Evolutionary conservation across 768 basidiomycete genomes (phyloP), one percentile per base, ranked within the genome.

Genomic region (Boletus sp.): DNA sequence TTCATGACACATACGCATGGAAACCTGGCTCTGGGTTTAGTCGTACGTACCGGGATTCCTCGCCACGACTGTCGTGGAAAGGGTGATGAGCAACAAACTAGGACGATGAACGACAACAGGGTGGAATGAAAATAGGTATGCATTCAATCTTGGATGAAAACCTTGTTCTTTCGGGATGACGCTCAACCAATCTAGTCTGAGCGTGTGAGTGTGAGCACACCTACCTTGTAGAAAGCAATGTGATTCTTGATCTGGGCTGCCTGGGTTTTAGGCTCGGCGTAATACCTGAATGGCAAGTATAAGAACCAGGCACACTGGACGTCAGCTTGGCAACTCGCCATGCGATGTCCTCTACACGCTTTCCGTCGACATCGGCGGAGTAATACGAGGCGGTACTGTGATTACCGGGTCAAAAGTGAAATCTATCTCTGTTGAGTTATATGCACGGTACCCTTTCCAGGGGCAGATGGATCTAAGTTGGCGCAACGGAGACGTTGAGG

Each of bases 141-240:
- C 8, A 7, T 35, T 65, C 24, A 68, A 11, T 50, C 66, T 39
- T 62, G 5, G 40, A 68, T 66, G 28, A 36, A 5, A 0, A 69
- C 64, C 49, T 69, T 67, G 60, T 56, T 54, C 66, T 67, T 54
- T 53, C 7, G 15, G 37, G 30, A 54, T 4, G 41, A 47, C 6
- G 20, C 5, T 58, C 41, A 58, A 47, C 30, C 32, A 5, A 47
- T 20, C 35, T 46, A 24, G 32, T 35, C 50, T 5, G 15, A 35
- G 33, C 6, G n/a, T 28, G 5, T 3, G 32, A 12, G 39, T 15
- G 18, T 7, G 33, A 3, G 15, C 20, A 41, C n/a, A 20, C 64
- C 68, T 56, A 83, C 89, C 80, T 90, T 90, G 77, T 92, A 89
- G 67, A 92, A 91, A 0, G 90, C 91, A 20, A 91, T 77, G 65